Percentiles rank a stretch among this genome's conserved stretches.
phyloP scores from a whole-genome alignment of 2,329 filamentous ascomycete genomes.

The Monosporascus sp. region DNA sequence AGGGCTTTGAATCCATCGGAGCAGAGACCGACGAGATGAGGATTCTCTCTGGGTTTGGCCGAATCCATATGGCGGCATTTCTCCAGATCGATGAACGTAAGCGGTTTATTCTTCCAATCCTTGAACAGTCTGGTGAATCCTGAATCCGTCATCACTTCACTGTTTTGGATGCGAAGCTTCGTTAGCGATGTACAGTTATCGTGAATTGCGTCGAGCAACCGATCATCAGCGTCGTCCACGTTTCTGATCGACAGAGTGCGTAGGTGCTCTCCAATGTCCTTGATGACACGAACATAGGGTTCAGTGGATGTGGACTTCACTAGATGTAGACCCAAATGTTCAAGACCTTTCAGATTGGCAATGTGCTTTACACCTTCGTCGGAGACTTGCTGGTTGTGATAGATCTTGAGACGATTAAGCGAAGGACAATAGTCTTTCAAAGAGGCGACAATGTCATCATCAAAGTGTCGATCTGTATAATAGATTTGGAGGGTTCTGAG shows the following conservation, averaged over 20 bases:
- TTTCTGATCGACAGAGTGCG: constrained; percentile 72
- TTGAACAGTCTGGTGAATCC: constrained; percentile 71
- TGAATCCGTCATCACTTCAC: constrained; percentile 68
- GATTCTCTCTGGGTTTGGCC: constrained; percentile 59
- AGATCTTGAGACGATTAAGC: constrained; percentile 72
- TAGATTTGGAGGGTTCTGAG: constrained; percentile 72
- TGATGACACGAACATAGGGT: constrained; percentile 57
- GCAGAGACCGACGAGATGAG: constrained; percentile 66
- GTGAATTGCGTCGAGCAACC: constrained; percentile 66
- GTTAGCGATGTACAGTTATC: constrained; percentile 59
- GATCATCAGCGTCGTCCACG: constrained; percentile 63
- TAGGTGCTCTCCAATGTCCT: constrained; percentile 59
- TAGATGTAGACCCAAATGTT: constrained; percentile 72
- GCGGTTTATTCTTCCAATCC: constrained; percentile 67
- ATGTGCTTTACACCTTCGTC: constrained; percentile 62
- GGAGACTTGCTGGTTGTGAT: constrained; percentile 71
- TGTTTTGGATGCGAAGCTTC: constrained; percentile 80
- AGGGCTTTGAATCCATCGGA: constrained; percentile 71
- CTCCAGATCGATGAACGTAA: constrained; percentile 69
- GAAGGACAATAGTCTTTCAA: constrained; percentile 62
- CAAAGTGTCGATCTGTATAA: constrained; percentile 78
- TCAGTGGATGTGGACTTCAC: constrained; percentile 51
- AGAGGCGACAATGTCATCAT: constrained; percentile 61
- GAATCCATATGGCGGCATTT: constrained; percentile 75
- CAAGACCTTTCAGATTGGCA: constrained; percentile 55